Conservation (phyloP, 1,284 basidiomycete genomes). For the Anthracocystis setariae region DNA sequence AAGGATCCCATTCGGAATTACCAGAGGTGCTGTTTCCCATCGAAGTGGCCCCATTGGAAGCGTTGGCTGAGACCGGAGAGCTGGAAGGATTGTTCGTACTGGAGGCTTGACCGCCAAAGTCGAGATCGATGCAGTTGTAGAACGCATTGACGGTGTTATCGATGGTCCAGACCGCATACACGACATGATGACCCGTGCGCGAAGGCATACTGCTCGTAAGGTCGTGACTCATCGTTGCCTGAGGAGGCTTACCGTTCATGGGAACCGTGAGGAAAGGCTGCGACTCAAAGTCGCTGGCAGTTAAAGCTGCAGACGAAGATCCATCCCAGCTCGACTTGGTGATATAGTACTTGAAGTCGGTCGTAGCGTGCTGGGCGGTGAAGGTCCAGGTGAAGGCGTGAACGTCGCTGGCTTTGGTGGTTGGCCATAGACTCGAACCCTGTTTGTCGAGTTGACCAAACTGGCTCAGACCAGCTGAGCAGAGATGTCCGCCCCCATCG, state of each 20-base stretch:
- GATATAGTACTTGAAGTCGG: slow-evolving; percentile 50
- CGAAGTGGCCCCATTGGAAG: slow-evolving; percentile 5
- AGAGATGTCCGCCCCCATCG: slow-evolving; percentile 30
- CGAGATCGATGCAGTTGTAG: slow-evolving; percentile 51
- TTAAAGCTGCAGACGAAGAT: slow-evolving; percentile 11
- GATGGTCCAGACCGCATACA: slow-evolving; percentile 50
- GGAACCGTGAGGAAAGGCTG: slow-evolving; percentile 36
- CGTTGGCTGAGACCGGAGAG: not conserved
- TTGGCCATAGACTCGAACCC: slow-evolving; percentile 26
- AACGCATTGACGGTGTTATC: slow-evolving; percentile 47
- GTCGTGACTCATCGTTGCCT: slow-evolving; percentile 24
- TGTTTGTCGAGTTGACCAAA: slow-evolving; percentile 41
- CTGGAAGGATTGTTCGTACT: too few species aligned
- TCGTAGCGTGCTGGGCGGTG: slow-evolving; percentile 50
- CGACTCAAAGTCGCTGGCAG: slow-evolving; percentile 32
- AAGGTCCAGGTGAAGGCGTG: slow-evolving; percentile 43
- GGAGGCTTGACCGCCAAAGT: slow-evolving; percentile 29
- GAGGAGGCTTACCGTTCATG: slow-evolving; percentile 36
- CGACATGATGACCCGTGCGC: slow-evolving; percentile 39
- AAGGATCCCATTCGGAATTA: not conserved
- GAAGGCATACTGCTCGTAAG: slow-evolving; percentile 25
- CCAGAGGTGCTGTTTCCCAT: slow-evolving; percentile 5
- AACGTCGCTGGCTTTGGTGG: slow-evolving; percentile 25
- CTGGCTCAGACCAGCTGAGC: slow-evolving; percentile 45
- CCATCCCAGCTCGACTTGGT: slow-evolving; percentile 39